Percentiles rank a stretch among this genome's conserved stretches.
Evolutionary conservation across 306 rosid species (phyloP).

Genomic region (Prunus mongolica): DNA sequence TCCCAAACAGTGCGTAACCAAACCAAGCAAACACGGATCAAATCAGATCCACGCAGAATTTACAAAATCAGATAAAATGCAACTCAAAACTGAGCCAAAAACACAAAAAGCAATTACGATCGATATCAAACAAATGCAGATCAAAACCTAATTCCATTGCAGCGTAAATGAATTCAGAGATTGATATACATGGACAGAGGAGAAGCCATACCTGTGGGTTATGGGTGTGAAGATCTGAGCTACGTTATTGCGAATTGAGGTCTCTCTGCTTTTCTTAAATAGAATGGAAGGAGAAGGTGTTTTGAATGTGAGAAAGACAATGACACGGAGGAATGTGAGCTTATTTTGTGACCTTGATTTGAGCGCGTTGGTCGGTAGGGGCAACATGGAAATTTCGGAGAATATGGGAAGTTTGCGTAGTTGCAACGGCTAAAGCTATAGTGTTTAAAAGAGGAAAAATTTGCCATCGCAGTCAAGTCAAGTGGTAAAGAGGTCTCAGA

Average conservation of each 20-base stretch:
- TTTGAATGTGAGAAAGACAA: not conserved
- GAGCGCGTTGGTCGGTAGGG: constrained; percentile 6
- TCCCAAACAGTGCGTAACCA: not conserved
- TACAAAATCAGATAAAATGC: not conserved
- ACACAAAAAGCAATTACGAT: not conserved
- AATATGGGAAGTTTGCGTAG: not conserved
- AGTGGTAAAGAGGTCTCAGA: no score
- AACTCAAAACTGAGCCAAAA: not conserved
- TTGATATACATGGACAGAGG: not conserved
- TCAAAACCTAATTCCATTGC: constrained; percentile 1
- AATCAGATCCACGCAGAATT: not conserved
- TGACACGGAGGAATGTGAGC: not conserved
- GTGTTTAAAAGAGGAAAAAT: not conserved
- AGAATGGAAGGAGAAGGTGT: not conserved
- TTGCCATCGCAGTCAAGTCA: no score
- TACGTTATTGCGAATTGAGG: not conserved
- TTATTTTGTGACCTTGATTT: not conserved
- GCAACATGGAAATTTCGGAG: not conserved
- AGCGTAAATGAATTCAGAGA: not conserved
- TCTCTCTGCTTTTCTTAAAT: not conserved
- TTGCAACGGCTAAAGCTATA: not conserved
- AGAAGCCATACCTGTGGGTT: constrained; percentile 3
- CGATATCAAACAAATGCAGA: not conserved
- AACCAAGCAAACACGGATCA: not conserved
- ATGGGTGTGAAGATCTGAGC: not conserved